Evolutionary conservation across 2,329 filamentous ascomycete genomes (phyloP), one percentile per base, ranked within the genome.

Genomic region (Neocucurbitaria cava): DNA sequence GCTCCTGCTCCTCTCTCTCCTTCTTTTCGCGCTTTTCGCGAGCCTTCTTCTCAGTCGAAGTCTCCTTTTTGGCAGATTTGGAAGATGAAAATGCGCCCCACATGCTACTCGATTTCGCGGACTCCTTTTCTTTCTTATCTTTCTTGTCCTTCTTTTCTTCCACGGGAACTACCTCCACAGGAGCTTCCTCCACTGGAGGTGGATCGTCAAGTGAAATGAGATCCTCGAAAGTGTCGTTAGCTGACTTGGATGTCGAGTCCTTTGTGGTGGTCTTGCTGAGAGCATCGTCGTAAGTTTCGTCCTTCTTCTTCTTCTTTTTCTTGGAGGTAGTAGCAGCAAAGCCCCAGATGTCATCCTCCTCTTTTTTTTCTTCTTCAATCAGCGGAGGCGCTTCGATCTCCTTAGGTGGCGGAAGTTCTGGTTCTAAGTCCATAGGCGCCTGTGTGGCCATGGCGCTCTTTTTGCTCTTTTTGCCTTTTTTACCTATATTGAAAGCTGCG

Each of bases 391-490:
- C 71, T 55, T 75, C 73, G 11, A 89, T 85, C 56, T 82, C 78
- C 36, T 85, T 83, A 0, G 85, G 83, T 0, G 83, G 83, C 7
- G 71, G 70, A 26, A 73, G 45, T 20, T 69, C 68, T 23, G 63
- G 61, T 33, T 69, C 71, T n/a, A 60, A 58, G 26, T 79, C 79
- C 52, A 79, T 75, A 51, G 77, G 79, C 57, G 83, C 77, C 60
- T 81, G 74, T 31, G 79, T 77, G 54, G 77, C 76, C 40, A 83
- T 74, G 52, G 84, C 80, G 13, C 77, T 74, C 64, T 84, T 85
- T 65, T 81, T 83, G 39, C 76, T 74, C 69, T 85, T 85, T 74
- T 85, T 85, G 42, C 77, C 68, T 57, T 85, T 85, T 65, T 85
- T 85, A 10, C 79, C 76, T 21, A 77, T 74, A 45, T 73, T 75